These are phyloP conservation scores for Trichoderma afroharzianum DNA, from an alignment of 2,329 filamentous ascomycete species.

Conservation along the genomic window DNA sequence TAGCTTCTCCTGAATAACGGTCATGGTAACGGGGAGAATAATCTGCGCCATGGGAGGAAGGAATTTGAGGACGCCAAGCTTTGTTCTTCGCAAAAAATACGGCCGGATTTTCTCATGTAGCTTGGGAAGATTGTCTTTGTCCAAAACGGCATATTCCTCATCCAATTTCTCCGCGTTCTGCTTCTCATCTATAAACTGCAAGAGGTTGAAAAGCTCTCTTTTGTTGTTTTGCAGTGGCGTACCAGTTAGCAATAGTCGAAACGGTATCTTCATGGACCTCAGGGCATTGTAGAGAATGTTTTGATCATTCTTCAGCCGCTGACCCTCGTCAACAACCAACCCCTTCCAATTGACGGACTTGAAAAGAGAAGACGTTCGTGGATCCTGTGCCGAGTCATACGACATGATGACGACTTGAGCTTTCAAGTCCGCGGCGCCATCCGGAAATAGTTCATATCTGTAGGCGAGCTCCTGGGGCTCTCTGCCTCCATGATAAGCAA, in stretches of 20 bases:
- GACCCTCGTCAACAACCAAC: conserved; percentile 90
- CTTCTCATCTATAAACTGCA: conserved; percentile 82
- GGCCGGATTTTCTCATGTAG: conserved; percentile 80
- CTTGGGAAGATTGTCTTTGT: conserved; percentile 74
- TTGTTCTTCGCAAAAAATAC: conserved; percentile 72
- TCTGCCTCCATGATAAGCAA: conserved; percentile 84
- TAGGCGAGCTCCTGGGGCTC: conserved; percentile 72
- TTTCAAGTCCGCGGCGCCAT: conserved; percentile 62
- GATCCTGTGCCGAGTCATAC: conserved; percentile 82
- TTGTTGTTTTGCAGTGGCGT: conserved; percentile 96
- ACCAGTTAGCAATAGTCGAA: conserved; percentile 81
- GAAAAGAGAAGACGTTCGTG: conserved; percentile 63
- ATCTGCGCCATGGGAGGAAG: conserved; percentile 91
- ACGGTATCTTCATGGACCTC: conserved; percentile 69
- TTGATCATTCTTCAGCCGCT: conserved; percentile 90
- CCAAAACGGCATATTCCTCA: conserved; percentile 70
- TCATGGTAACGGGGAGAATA: conserved; percentile 95
- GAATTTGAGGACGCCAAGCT: conserved; percentile 85
- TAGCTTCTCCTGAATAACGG: conserved; percentile 84
- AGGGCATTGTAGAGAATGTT: conserved; percentile 77
- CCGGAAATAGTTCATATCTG: conserved; percentile 80
- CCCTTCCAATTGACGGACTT: conserved; percentile 75
- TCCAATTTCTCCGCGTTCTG: conserved; percentile 71
- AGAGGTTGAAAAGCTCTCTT: conserved; percentile 89
- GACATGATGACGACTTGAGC: conserved; percentile 94